Conservation (phyloP, 805 yeast genomes). For the Kluyveromyces wickerhamii region DNA sequence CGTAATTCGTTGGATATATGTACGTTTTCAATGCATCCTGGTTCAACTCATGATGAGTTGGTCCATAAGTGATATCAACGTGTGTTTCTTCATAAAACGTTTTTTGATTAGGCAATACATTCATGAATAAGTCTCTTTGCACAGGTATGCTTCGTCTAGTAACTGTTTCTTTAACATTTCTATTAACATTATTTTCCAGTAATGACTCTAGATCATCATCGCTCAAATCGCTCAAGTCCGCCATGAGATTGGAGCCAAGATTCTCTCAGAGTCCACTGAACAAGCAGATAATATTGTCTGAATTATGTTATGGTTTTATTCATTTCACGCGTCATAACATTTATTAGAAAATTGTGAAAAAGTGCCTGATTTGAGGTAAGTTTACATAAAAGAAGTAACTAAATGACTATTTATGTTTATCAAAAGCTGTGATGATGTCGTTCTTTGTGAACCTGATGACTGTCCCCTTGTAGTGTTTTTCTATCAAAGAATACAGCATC, state of each 20-base stretch:
- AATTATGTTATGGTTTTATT: not conserved
- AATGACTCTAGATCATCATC: constrained; percentile 30
- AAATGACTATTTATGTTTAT: constrained; percentile 18
- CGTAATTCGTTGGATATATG: constrained; percentile 79
- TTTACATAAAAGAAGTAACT: too few relatives aligned
- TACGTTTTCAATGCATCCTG: constrained; percentile 37
- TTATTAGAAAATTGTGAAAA: too few relatives aligned
- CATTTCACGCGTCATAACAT: not conserved
- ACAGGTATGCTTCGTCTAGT: constrained; percentile 26
- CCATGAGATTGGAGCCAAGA: constrained; percentile 8
- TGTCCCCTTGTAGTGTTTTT: constrained; percentile 47
- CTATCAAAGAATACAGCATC: constrained; percentile 47
- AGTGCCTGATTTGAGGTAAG: too few relatives aligned
- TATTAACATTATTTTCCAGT: constrained; percentile 27
- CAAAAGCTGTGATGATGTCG: constrained; percentile 52
- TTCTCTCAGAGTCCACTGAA: not conserved
- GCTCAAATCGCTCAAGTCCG: constrained; percentile 5
- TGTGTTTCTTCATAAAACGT: constrained; percentile 33
- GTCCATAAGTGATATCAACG: constrained; percentile 30
- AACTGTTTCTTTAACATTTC: constrained; percentile 25
- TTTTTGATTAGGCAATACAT: constrained; percentile 23
- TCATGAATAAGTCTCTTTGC: constrained; percentile 31
- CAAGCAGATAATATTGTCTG: not conserved
- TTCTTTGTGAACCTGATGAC: constrained; percentile 43
- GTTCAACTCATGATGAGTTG: constrained; percentile 47